These are phyloP conservation scores for Auriculariales sp. DNA, from an alignment of 768 basidiomycete species.

Conservation along the genomic window DNA sequence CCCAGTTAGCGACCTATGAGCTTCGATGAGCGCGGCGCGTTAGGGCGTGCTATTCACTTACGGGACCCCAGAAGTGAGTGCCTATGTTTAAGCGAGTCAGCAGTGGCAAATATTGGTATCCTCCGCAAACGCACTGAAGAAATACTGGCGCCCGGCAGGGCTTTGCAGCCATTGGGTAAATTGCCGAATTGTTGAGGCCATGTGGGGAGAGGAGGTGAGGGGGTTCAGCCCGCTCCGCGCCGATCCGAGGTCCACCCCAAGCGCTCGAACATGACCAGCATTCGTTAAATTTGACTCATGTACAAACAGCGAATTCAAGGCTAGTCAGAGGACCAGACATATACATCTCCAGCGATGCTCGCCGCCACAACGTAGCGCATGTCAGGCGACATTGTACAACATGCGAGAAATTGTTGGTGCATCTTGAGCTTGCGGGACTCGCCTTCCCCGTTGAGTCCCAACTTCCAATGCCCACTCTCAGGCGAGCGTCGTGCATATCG, in stretches of 20 bases:
- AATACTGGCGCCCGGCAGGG: constrained; percentile 84
- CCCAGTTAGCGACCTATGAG: constrained; percentile 90
- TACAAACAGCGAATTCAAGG: too few species aligned
- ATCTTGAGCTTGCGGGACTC: too few species aligned
- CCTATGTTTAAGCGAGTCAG: constrained; percentile 32
- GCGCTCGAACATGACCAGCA: neutral
- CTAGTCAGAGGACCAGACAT: too few species aligned
- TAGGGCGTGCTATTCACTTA: too few species aligned
- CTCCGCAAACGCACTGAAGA: constrained; percentile 59
- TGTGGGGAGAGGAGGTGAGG: constrained; percentile 13
- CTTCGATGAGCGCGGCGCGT: constrained; percentile 1
- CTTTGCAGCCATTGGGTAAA: constrained; percentile 85
- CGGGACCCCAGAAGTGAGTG: constrained; percentile 97
- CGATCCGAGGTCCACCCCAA: neutral
- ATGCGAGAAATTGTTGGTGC: too few species aligned
- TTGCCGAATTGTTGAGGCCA: constrained; percentile 47
- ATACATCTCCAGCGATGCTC: neutral
- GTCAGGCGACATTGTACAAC: neutral
- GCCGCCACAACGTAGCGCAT: neutral
- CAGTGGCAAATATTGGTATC: neutral
- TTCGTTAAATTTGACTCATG: neutral
- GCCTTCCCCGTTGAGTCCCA: too few species aligned
- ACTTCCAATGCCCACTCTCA: too few species aligned
- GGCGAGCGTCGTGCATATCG: too few species aligned
- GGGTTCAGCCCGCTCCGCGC: neutral